Conservation (phyloP, 139 green algal genomes). For the Chlorella sp. region DNA sequence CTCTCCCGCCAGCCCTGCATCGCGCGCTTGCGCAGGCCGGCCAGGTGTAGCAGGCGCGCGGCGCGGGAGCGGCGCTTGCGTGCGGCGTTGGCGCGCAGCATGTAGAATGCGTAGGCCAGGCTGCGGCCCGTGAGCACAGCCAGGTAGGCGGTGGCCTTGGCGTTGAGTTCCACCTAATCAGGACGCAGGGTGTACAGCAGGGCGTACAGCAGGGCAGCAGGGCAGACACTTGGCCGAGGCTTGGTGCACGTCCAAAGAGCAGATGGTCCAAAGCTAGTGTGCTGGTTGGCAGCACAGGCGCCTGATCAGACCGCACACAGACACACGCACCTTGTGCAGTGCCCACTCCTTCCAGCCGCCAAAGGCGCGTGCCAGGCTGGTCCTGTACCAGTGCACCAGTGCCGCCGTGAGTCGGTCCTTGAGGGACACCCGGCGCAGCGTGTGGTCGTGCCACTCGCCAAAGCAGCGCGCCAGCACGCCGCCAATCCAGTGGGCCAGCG, state of each 20-base stretch:
- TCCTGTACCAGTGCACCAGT: constrained; percentile 11
- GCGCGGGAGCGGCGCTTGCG: constrained; percentile 21
- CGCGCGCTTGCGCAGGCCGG: not conserved
- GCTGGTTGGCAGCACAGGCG: too few species aligned
- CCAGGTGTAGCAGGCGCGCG: constrained; percentile 1
- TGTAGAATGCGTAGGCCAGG: constrained; percentile 9
- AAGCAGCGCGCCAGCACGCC: not conserved
- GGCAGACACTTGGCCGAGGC: too few species aligned
- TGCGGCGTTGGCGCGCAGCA: constrained; percentile 19
- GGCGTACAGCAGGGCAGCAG: too few species aligned
- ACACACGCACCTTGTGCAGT: constrained; percentile 13
- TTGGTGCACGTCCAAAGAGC: too few species aligned
- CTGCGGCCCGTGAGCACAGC: constrained; percentile 9
- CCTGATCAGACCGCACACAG: too few species aligned
- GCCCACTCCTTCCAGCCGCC: constrained; percentile 14
- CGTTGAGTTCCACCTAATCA: constrained; percentile 9
- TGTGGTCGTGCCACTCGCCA: constrained; percentile 4
- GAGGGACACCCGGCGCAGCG: not conserved
- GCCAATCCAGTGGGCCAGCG: constrained; percentile 17
- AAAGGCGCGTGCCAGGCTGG: constrained; percentile 4
- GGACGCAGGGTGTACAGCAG: not conserved
- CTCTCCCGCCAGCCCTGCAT: constrained; percentile 13
- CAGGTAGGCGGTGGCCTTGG: constrained; percentile 13
- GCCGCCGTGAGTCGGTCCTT: constrained; percentile 5
- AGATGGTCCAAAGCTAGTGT: too few species aligned